Conservation (phyloP, 805 yeast genomes). For the Zygosaccharomyces gambellarensis region DNA sequence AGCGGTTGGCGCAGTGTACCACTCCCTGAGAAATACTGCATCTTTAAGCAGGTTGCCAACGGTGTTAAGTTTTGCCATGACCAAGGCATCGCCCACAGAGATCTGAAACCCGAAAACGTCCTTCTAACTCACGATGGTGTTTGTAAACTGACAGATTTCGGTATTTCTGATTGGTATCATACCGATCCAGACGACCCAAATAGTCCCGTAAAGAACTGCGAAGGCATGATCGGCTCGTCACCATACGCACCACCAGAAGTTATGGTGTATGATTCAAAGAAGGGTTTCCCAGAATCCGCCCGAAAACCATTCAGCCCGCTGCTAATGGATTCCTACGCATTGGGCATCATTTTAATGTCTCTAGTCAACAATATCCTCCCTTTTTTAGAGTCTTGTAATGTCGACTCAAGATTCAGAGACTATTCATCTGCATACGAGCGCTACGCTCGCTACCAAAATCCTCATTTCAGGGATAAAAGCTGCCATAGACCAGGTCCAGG, state of each 20-base stretch:
- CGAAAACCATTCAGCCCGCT: slow-evolving; percentile 53
- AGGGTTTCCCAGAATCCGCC: slow-evolving; percentile 31
- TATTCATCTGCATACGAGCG: slow-evolving; percentile 46
- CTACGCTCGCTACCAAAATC: slow-evolving; percentile 38
- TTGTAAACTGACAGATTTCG: slow-evolving; percentile 70
- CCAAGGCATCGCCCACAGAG: slow-evolving; percentile 64
- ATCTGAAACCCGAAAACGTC: slow-evolving; percentile 71
- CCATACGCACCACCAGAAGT: slow-evolving; percentile 82
- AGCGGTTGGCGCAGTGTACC: slow-evolving; percentile 56
- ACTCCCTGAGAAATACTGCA: slow-evolving; percentile 52
- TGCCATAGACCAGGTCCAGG: slow-evolving; percentile 59
- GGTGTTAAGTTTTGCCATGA: slow-evolving; percentile 63
- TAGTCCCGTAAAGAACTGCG: slow-evolving; percentile 36
- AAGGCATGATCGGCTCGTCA: slow-evolving; percentile 67
- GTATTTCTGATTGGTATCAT: slow-evolving; percentile 65
- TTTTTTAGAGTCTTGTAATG: slow-evolving; percentile 45
- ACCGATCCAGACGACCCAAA: slow-evolving; percentile 46
- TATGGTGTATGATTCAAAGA: slow-evolving; percentile 39
- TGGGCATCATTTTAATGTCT: slow-evolving; percentile 64
- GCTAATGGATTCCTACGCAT: slow-evolving; percentile 66
- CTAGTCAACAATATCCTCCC: slow-evolving; percentile 57
- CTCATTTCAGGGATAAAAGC: slow-evolving; percentile 43
- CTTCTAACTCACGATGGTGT: slow-evolving; percentile 55
- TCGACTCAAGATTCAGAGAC: slow-evolving; percentile 52
- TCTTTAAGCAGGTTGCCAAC: slow-evolving; percentile 61